phyloP scores from a whole-genome alignment of 352 stramenopile species.

The Phytopythium delawarense region DNA sequence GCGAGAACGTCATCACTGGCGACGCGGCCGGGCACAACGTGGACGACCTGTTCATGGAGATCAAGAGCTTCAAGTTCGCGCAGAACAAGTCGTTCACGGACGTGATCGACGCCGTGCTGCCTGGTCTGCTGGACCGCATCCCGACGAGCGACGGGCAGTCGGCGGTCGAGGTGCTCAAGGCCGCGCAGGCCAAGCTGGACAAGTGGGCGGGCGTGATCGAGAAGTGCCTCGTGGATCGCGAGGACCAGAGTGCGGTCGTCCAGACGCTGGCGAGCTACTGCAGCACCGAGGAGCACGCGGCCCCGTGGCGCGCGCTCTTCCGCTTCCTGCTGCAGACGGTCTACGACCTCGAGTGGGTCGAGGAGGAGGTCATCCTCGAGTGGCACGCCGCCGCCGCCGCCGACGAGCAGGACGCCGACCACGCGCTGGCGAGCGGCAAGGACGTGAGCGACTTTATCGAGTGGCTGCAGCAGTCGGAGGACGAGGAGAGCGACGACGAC shows the following conservation, averaged over 20 bases:
- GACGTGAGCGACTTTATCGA: constrained; percentile 93
- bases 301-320: constrained; percentile 78
- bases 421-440: constrained; percentile 43
- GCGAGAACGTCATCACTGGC: constrained; percentile 75
- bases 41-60: constrained; percentile 91
- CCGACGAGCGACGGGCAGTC: constrained; percentile 37
- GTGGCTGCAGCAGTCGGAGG: constrained; percentile 84
- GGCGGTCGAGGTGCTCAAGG: constrained; percentile 64
- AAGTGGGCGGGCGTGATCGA: constrained; percentile 90
- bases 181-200: constrained; percentile 81
- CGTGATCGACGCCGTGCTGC: constrained; percentile 72
- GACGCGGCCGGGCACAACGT: constrained; percentile 73
- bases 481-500: constrained; percentile 47
- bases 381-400: constrained; percentile 59
- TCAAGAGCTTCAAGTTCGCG: constrained; percentile 93
- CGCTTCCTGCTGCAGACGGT: constrained; percentile 93
- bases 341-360: constrained; percentile 92
- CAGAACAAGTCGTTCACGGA: constrained; percentile 86
- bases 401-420: constrained; percentile 10
- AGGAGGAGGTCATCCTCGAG: constrained; percentile 89
- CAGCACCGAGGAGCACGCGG: constrained; percentile 34
- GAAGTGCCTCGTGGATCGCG: constrained; percentile 84
- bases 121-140: constrained; percentile 66
- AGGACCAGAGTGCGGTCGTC: constrained; percentile 64
- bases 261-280: constrained; percentile 59